Evolutionary conservation across 2,329 filamentous ascomycete species (phyloP).

Genomic region (Apiospora pterosperma): DNA sequence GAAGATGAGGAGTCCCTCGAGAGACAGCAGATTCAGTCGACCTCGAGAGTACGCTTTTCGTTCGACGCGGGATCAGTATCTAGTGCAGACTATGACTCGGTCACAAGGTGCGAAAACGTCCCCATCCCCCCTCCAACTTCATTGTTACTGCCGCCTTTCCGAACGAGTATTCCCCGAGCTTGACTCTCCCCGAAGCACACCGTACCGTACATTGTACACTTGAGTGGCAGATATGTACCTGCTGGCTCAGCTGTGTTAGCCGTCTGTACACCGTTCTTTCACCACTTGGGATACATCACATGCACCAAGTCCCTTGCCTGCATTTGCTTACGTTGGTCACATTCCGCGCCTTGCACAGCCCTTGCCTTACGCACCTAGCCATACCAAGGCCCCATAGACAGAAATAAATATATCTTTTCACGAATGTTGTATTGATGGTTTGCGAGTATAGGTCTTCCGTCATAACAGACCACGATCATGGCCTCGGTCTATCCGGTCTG

Average conservation of each 20-base stretch:
- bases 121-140: neutral
- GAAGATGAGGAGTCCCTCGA: constrained; percentile 34
- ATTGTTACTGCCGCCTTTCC: neutral
- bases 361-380: constrained; percentile 2
- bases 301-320: constrained; percentile 7
- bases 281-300: constrained; percentile 6
- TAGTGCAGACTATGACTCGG: constrained; percentile 61
- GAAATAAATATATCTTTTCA: constrained; percentile 3
- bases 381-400: neutral
- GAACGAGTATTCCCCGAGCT: neutral
- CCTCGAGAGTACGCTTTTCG: constrained; percentile 67
- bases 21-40: constrained; percentile 35
- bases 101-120: constrained; percentile 63
- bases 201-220: neutral
- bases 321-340: constrained; percentile 1
- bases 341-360: neutral
- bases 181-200: neutral
- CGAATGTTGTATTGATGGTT: constrained; percentile 16
- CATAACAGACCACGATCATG: constrained; percentile 83
- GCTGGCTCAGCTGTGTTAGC: neutral
- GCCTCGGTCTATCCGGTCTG: constrained; percentile 79
- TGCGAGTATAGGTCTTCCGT: constrained; percentile 65
- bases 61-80: constrained; percentile 66
- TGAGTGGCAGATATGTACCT: neutral
- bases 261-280: neutral